Evolutionary conservation across 2,329 filamentous ascomycete genomes (phyloP).

Genomic region (Iodosphaeria phyllophila): DNA sequence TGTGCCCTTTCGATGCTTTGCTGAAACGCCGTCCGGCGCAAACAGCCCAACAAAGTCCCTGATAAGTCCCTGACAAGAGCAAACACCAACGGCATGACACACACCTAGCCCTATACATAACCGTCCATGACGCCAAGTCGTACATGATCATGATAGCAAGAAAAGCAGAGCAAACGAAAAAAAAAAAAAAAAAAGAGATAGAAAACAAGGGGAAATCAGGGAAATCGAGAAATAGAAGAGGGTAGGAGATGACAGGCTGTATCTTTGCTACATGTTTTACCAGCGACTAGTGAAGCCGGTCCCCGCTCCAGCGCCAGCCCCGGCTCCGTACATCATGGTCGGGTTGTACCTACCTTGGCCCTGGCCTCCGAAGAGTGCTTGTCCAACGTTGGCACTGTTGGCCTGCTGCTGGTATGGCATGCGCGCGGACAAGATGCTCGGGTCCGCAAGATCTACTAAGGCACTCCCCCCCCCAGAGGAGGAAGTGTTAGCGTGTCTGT

Average conservation of each 20-base stretch:
- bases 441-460: constrained; percentile 99
- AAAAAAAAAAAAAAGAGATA: constrained; percentile 6
- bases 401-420: constrained; percentile 70
- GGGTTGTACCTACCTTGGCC: constrained; percentile 90
- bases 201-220: too few species aligned
- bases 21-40: constrained; percentile 21
- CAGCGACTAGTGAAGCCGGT: too few species aligned
- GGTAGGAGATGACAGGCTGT: too few species aligned
- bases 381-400: constrained; percentile 65
- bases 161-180: constrained; percentile 11
- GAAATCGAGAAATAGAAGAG: too few species aligned
- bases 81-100: too few species aligned
- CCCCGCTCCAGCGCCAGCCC: constrained; percentile 52
- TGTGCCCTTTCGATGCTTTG: constrained; percentile 24
- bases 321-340: constrained; percentile 55
- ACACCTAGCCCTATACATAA: constrained; percentile 10
- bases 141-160: constrained; percentile 11
- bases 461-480: constrained; percentile 98
- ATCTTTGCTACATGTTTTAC: constrained; percentile 3
- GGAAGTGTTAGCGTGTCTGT: constrained; percentile 99
- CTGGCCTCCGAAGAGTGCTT: constrained; percentile 76
- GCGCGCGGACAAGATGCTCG: constrained; percentile 96
- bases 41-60: constrained; percentile 13
- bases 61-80: too few species aligned
- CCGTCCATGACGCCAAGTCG: constrained; percentile 11